Evolutionary conservation across 148 eudicot genomes (phyloP), one percentile per base, ranked within the genome.

Genomic region (Agrostemma githago): DNA sequence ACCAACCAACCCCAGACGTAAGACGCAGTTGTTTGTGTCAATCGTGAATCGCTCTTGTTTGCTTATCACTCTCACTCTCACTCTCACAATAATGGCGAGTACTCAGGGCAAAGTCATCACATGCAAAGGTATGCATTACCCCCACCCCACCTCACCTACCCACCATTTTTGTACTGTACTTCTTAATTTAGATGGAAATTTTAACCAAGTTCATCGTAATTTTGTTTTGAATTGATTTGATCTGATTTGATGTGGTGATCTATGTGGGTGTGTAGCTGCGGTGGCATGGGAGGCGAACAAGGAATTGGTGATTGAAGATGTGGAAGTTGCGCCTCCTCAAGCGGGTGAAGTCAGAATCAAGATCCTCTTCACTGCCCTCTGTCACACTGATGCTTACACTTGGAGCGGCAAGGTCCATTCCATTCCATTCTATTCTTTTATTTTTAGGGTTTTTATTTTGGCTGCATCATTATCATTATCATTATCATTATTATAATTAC

Each of bases 321-420:
- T 96, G 4, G 86, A 96, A 81, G 99, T 96, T 72, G 99, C 89
- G 37, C 99, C 99, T 59, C 99, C 99, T 2, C 97, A 96, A 62
- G 94, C 97, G 44, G 97, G 99, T 3, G 99, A 96, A 77, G 99
- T 96, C 26, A 88, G 99, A 8, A 77, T 96, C 73, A 82, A 96
- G 85, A 86, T 92, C 42, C 83, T 96, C 6, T 96, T 65, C 79
- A 86, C 99, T 20, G 99, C 99, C 57, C 96, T 96, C 72, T 96
- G 99, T 77, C 97, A 96, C 80, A 96, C 99, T 46, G 99, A 96
- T 79, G 99, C 99, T 63, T 96, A 96, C 77, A 96, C 99, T 73
- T 96, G 99, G 99, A 83, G 92, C 73, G 99, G 99, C 82, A 92
- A 96, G 98, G 98, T 95, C n/a, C n/a, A n/a, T n/a, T n/a, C n/a